phyloP scores from a whole-genome alignment of 306 rosid species.

The Sechiopsis laciniata region DNA sequence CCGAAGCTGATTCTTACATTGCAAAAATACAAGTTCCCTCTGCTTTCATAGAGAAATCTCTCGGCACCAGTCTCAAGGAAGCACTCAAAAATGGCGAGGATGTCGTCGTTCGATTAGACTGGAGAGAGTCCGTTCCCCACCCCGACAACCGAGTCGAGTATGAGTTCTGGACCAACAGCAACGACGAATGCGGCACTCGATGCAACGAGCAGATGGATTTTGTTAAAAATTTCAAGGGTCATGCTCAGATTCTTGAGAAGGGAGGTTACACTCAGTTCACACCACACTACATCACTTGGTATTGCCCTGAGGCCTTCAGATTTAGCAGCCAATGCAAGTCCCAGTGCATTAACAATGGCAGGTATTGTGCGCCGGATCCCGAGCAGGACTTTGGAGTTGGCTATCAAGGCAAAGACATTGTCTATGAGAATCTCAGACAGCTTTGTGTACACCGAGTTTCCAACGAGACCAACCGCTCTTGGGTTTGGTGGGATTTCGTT shows the following conservation, averaged over 20 bases:
- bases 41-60: slow-evolving; percentile 58
- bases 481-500: slow-evolving; percentile 99
- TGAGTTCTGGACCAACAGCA: slow-evolving; percentile 96
- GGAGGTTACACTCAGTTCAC: slow-evolving; percentile 72
- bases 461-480: slow-evolving; percentile 59
- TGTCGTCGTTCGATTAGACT: slow-evolving; percentile 60
- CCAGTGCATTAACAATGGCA: slow-evolving; percentile 82
- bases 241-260: slow-evolving; percentile 95
- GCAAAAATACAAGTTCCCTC: slow-evolving; percentile 71
- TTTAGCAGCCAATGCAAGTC: slow-evolving; percentile 67
- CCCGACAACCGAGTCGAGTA: slow-evolving; percentile 86
- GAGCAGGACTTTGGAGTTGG: slow-evolving; percentile 75
- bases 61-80: slow-evolving; percentile 61
- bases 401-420: slow-evolving; percentile 86
- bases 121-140: slow-evolving; percentile 87
- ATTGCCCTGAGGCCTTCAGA: slow-evolving; percentile 60
- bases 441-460: slow-evolving; percentile 91
- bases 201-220: slow-evolving; percentile 86
- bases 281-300: slow-evolving; percentile 95
- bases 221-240: slow-evolving; percentile 77
- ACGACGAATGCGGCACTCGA: slow-evolving; percentile 86
- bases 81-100: slow-evolving; percentile 42
- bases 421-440: slow-evolving; percentile 87
- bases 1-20: slow-evolving; percentile 58
- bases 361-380: slow-evolving; percentile 90